Base-by-base conservation (phyloP, 2,329 filamentous ascomycete species). In the Pseudogymnoascus verrucosus region DNA sequence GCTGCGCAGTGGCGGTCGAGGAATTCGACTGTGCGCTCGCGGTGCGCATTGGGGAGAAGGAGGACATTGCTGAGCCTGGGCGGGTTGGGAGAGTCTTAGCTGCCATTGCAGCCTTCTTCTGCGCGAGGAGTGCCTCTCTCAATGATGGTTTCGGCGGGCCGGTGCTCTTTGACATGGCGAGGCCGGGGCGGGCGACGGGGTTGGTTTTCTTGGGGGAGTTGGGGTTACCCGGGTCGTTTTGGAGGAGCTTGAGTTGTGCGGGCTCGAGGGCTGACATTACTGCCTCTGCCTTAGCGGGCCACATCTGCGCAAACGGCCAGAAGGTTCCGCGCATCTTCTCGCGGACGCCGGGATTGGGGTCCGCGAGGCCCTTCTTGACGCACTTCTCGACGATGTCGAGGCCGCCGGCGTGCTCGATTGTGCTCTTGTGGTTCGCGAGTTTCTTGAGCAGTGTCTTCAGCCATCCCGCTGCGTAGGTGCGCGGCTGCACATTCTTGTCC, bases 401-500 rank as follows among this genome's bases (percentile, higher is more conserved):
- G 3, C 92, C 91, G 44, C 92, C 93, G 0, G 84, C 84, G 71
- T 96, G 91, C 73, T 98, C 93, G 65, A 98, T 81, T 42, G 91
- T 87, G 66, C 79, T 84, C 77, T 92, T 96, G 76, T 96, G 90
- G 67, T 85, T 82, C 0, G 84, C 78, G 73, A 96, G 90, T 70
- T 91, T 90, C 68, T 83, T 87, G 40, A 99, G 77, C 19, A 98
- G 76, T 0, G 89, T 96, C 75, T 88, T 90, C 31, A 98, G 78
- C 95, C 95, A 99, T 6, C 84, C 87, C 1, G 89, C 82, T 1
- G 88, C 89, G 74, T 88, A 96, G 1, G 85, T 84, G 66, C 95
- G 86, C 14, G 93, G 89, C 71, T 95, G 89, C 2, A 93, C 88
- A 72, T 97, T 98, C 79, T 97, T 98, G 78, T 99, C 93, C 73